Percentiles rank a stretch among this genome's conserved stretches.
Evolutionary conservation across 2,329 filamentous ascomycete species (phyloP).

Genomic region (Stromatinia cepivora): DNA sequence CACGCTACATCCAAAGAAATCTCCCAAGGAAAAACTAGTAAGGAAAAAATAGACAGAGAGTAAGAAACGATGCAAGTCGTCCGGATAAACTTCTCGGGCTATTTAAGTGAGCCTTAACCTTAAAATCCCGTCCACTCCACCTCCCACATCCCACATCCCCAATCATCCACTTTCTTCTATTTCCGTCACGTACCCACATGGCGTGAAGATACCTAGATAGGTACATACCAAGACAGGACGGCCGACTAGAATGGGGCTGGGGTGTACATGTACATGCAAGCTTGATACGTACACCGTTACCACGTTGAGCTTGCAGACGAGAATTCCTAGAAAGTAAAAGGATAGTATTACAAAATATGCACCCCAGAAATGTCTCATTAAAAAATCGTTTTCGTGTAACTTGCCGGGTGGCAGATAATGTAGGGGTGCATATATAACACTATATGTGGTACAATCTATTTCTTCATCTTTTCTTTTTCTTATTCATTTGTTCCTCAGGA

Average conservation of each 20-base stretch:
- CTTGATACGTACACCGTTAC: neutral
- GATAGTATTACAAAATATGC: neutral
- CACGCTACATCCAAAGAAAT: neutral
- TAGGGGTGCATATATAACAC: slow-evolving; percentile 3
- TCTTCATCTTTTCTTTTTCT: too few species aligned
- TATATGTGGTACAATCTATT: neutral
- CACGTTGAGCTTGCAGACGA: slow-evolving; percentile 3
- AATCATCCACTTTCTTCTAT: neutral
- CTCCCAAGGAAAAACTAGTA: neutral
- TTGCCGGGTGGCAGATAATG: neutral
- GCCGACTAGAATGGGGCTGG: neutral
- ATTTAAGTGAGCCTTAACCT: neutral
- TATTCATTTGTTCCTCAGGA: neutral
- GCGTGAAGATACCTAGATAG: neutral
- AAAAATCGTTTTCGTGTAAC: neutral
- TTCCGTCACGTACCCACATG: neutral
- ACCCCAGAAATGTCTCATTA: slow-evolving; percentile 6
- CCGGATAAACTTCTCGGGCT: slow-evolving; percentile 17
- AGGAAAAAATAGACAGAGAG: neutral
- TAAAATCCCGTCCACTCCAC: neutral
- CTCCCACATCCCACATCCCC: neutral
- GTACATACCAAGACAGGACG: neutral
- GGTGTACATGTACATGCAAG: neutral
- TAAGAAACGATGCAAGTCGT: slow-evolving; percentile 4
- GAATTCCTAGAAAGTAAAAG: neutral